A percentile compares a stretch with the other conserved stretches of the same genome.
Conservation (phyloP, 2,329 filamentous ascomycete genomes). For the Pseudocercospora ulei region DNA sequence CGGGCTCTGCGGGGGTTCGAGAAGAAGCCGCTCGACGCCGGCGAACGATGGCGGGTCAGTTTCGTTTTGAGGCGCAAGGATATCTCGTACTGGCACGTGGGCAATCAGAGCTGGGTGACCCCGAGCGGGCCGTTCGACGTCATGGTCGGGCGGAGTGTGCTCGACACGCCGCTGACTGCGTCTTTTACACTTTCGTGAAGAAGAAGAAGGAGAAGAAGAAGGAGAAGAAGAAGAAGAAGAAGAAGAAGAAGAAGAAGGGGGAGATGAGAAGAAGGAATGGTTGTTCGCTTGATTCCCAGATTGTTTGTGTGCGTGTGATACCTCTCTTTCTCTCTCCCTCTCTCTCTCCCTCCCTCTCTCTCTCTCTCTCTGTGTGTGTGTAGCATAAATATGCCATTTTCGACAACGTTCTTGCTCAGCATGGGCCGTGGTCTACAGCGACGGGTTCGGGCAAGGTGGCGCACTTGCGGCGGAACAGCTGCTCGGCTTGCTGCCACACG, state of each 20-base stretch:
- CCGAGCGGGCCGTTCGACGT: slow-evolving; percentile 39
- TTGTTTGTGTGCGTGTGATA: too few relatives aligned
- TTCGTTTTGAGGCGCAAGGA: slow-evolving; percentile 39
- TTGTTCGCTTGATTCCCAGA: too few relatives aligned
- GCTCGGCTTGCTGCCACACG: slow-evolving; percentile 80
- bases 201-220: too few relatives aligned
- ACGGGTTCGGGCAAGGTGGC: slow-evolving; percentile 55
- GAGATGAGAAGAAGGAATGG: too few relatives aligned
- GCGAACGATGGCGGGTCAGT: slow-evolving; percentile 30
- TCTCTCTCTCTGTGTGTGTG: too few relatives aligned
- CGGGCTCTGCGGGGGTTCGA: slow-evolving; percentile 32
- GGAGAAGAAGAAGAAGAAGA: too few relatives aligned
- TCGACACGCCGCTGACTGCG: slow-evolving; percentile 30
- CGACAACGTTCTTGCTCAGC: too few relatives aligned
- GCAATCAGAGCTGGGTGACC: slow-evolving; percentile 44
- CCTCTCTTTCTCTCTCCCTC: too few relatives aligned
- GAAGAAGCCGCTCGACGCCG: slow-evolving; percentile 29
- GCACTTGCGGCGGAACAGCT: slow-evolving; percentile 76
- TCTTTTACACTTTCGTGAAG: slow-evolving; percentile 16
- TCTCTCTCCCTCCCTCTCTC: too few relatives aligned
- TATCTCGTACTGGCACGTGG: slow-evolving; percentile 44
- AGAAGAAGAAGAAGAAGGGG: too few relatives aligned
- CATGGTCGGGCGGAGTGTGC: slow-evolving; percentile 40
- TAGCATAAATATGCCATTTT: too few relatives aligned
- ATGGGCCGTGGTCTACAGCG: too few relatives aligned